Base-by-base conservation (phyloP, 2,329 filamentous ascomycete species). In the Botryotinia globosa region DNA sequence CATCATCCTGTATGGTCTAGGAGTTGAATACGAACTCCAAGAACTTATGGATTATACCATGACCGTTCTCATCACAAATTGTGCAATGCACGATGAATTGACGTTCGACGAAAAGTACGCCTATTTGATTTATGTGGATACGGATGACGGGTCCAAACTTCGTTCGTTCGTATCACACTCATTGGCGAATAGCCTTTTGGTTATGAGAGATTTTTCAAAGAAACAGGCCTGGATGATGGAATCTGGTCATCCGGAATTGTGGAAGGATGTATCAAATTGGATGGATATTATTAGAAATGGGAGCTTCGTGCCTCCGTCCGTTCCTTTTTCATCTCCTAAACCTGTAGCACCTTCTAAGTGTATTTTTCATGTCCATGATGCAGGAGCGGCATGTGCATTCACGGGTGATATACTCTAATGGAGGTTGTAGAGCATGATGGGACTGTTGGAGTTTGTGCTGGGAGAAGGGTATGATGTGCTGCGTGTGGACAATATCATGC, bases 21-120 rank as follows among this genome's bases (percentile, higher is more conserved):
- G 39, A 3, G 29, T 10, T 5, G 56, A 69, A n/a, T 34, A 61
- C 54, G 18, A 61, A 7, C 22, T 59, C 14, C 20, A 9, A 10
- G 29, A 61, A 12, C 22, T 69, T 1, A 69, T 29, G 54, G 54
- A 69, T 58, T 61, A 69, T 4, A 69, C 56, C 4, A 69, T 69
- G 54, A 62, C n/a, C 2, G 56, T 62, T 9, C 67, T 69, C 5
- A 61, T 69, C 7, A 44, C 48, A 29, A 69, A 62, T 20, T 48
- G 37, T 44, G 20, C 39, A 29, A 69, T 25, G 37, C 12, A 61
- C 22, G 39, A 63, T 10, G 16, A 29, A 37, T 63, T 29, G 12
- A 32, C 14, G 2, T 22, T 37, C 6, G 22, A 22, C 18, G 20
- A 39, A 42, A 14, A 22, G 10, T 39, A 39, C 0, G 54, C 51